phyloP scores from a whole-genome alignment of 1,139 yeast genomes.

The Arxiozyma heterogenica region DNA sequence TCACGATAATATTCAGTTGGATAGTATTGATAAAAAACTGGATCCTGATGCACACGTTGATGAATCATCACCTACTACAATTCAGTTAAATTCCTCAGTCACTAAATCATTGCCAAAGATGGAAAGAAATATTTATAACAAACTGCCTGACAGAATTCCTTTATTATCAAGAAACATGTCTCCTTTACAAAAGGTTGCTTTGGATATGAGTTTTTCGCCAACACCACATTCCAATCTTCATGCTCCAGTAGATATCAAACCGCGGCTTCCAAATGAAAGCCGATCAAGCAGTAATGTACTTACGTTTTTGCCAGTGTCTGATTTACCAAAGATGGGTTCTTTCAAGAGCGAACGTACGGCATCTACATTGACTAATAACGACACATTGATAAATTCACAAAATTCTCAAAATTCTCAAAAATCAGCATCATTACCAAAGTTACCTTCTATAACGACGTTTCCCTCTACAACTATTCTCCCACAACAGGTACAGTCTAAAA shows the following conservation, averaged over 20 bases:
- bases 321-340: conserved; percentile 32
- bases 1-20: not conserved
- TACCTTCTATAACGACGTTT: conserved; percentile 4
- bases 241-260: not conserved
- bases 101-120: conserved; percentile 23
- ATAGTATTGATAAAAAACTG: not conserved
- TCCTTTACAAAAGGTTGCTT: conserved; percentile 16
- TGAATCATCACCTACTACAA: conserved; percentile 29
- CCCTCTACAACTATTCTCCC: conserved; percentile 7
- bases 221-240: conserved; percentile 23
- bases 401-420: not conserved
- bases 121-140: conserved; percentile 4
- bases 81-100: conserved; percentile 29
- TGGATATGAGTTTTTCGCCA: conserved; percentile 24
- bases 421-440: not conserved
- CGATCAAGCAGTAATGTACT: conserved; percentile 3
- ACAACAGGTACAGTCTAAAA: not conserved
- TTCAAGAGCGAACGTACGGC: conserved; percentile 22
- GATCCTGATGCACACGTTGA: conserved; percentile 16
- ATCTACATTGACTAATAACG: conserved; percentile 1
- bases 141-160: conserved; percentile 9
- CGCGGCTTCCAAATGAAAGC: not conserved
- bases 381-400: not conserved
- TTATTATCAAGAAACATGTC: conserved; percentile 11
- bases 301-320: conserved; percentile 21